A percentile compares a stretch with the other conserved stretches of the same genome.
Conservation (phyloP, 441 rosid species). For the Pelargonium myrrhifolium region DNA sequence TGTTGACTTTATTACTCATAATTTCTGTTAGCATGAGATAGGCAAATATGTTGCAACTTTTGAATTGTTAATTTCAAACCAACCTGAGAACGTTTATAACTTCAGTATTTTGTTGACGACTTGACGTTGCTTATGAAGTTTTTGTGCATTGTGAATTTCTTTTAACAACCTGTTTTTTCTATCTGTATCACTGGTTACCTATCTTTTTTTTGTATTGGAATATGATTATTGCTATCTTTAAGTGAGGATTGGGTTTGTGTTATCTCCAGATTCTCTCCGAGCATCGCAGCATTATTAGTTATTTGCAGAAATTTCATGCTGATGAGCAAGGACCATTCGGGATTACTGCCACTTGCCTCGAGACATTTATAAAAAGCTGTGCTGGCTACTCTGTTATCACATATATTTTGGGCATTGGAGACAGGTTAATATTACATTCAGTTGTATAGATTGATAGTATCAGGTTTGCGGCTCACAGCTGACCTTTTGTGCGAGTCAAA, state of each 20-base stretch:
- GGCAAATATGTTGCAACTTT: neutral
- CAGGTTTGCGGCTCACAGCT: neutral
- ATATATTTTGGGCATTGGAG: conserved; percentile 91
- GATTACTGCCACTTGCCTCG: conserved; percentile 90
- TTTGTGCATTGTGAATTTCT: neutral
- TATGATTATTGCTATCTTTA: neutral
- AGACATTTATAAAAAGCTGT: conserved; percentile 95
- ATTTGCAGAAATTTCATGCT: conserved; percentile 90
- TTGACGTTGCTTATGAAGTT: neutral
- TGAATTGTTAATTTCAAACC: neutral
- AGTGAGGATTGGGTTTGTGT: conserved; percentile 12
- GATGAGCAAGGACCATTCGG: conserved; percentile 97
- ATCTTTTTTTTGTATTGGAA: too few relatives aligned
- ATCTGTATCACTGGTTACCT: too few relatives aligned
- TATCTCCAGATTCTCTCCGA: conserved; percentile 79
- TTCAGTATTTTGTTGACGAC: neutral
- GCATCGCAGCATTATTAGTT: conserved; percentile 86
- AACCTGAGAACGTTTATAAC: neutral
- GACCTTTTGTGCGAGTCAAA: neutral
- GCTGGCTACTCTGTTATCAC: conserved; percentile 99
- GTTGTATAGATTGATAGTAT: conserved; percentile 2
- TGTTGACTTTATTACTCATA: neutral
- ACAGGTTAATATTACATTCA: conserved; percentile 45
- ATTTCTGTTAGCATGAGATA: neutral
- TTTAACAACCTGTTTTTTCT: neutral